Conservation (phyloP, 306 rosid species). For the Parietaria judaica region DNA sequence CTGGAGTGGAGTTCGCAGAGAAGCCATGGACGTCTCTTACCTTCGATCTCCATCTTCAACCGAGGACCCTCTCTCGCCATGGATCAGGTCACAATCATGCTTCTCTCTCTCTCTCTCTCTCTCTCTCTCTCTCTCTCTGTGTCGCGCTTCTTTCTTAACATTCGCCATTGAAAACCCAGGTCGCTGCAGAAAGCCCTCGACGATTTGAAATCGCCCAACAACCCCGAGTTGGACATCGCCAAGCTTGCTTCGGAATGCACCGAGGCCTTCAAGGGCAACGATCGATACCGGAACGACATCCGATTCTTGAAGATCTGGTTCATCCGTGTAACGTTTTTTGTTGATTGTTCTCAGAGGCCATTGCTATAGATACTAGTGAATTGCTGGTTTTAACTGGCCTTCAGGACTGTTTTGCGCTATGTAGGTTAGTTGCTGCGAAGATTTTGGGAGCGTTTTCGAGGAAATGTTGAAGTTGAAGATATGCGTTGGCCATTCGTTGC, state of each 20-base stretch:
- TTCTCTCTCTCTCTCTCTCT: slow-evolving; percentile 10
- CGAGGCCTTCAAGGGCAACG: slow-evolving; percentile 33
- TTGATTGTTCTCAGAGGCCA: not conserved
- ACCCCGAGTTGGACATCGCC: slow-evolving; percentile 22
- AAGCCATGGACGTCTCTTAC: slow-evolving; percentile 28
- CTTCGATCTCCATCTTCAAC: slow-evolving; percentile 10
- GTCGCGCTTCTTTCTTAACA: not conserved
- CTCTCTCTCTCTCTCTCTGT: slow-evolving; percentile 4
- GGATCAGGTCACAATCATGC: slow-evolving; percentile 37
- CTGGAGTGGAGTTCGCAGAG: too few relatives aligned
- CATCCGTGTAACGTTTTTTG: slow-evolving; percentile 38
- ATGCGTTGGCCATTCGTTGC: slow-evolving; percentile 44
- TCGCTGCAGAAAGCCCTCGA: slow-evolving; percentile 44
- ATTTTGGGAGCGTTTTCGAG: slow-evolving; percentile 39
- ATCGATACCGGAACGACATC: slow-evolving; percentile 49
- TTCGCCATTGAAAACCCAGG: slow-evolving; percentile 24
- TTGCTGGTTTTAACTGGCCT: not conserved
- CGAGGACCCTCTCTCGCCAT: slow-evolving; percentile 53
- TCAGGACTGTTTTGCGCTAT: slow-evolving; percentile 7
- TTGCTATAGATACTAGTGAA: not conserved
- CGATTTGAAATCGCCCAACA: slow-evolving; percentile 22
- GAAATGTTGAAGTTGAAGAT: slow-evolving; percentile 50
- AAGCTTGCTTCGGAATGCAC: slow-evolving; percentile 52
- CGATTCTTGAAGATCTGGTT: slow-evolving; percentile 84
- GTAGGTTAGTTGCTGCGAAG: slow-evolving; percentile 53